Percentiles rank a stretch among this genome's conserved stretches.
Conservation (phyloP, 2,329 filamentous ascomycete genomes). For the Xylaria arbuscula region DNA sequence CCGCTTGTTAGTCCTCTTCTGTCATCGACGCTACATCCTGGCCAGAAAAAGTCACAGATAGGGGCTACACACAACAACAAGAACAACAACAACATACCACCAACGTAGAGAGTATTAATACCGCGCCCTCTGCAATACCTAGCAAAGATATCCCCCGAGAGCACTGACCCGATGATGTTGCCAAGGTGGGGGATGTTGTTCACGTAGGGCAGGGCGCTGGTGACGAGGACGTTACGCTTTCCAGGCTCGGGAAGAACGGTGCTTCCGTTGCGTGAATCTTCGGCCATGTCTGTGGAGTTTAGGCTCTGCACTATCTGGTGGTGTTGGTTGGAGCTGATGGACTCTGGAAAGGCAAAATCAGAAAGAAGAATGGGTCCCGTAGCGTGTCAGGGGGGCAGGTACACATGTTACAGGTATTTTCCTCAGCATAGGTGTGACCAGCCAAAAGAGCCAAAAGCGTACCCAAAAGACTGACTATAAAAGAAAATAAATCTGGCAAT, state of each 20-base stretch:
- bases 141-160: conserved; percentile 62
- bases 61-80: conserved; percentile 16
- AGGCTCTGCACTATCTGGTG: conserved; percentile 11
- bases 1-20: conserved; percentile 20
- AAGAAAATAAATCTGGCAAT: too few relatives aligned
- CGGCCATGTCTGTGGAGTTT: conserved; percentile 30
- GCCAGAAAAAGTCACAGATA: conserved; percentile 18
- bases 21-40: conserved; percentile 25
- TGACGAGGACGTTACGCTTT: conserved; percentile 35
- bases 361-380: conserved; percentile 17
- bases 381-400: too few relatives aligned
- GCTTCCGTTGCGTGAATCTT: conserved; percentile 26
- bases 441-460: too few relatives aligned
- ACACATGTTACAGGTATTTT: too few relatives aligned
- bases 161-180: conserved; percentile 61
- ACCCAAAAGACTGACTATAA: too few relatives aligned
- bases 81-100: conserved; percentile 27
- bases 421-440: too few relatives aligned
- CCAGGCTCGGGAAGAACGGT: conserved; percentile 35
- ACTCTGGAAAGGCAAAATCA: conserved; percentile 13
- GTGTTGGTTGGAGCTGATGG: conserved; percentile 7
- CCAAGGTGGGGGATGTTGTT: conserved; percentile 67
- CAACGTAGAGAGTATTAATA: conserved; percentile 35
- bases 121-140: conserved; percentile 37
- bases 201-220: conserved; percentile 64